Conservation (phyloP, 768 basidiomycete genomes). For the Clitopilus passeckerianus region DNA sequence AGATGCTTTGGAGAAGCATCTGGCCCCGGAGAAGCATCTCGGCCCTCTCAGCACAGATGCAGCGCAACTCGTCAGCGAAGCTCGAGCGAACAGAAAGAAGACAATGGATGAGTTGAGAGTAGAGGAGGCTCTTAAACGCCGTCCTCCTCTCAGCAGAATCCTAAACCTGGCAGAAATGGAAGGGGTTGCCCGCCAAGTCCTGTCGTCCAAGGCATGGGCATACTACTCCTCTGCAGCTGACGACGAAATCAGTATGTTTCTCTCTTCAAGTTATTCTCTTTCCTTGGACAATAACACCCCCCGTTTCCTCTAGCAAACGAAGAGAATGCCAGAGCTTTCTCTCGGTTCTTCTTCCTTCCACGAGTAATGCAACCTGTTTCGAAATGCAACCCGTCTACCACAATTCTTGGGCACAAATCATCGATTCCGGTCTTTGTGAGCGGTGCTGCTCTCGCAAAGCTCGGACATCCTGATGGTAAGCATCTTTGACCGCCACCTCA, state of each 20-base stretch:
- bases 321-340: constrained; percentile 79
- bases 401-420: constrained; percentile 65
- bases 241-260: constrained; percentile 69
- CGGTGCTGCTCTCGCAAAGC: constrained; percentile 77
- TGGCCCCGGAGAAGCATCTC: constrained; percentile 67
- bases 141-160: constrained; percentile 65
- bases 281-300: constrained; percentile 13
- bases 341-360: constrained; percentile 82
- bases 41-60: constrained; percentile 55
- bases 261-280: background rate
- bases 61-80: constrained; percentile 27
- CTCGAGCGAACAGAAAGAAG: constrained; percentile 36
- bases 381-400: constrained; percentile 63
- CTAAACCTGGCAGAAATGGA: constrained; percentile 82
- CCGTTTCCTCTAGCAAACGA: constrained; percentile 40
- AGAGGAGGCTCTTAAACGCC: constrained; percentile 50
- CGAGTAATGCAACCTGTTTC: constrained; percentile 72
- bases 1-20: constrained; percentile 69
- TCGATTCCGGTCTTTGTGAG: constrained; percentile 80
- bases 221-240: constrained; percentile 88
- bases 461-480: constrained; percentile 79
- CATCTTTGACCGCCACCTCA: constrained; percentile 1
- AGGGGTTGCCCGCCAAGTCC: constrained; percentile 64
- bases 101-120: constrained; percentile 71
- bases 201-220: constrained; percentile 72